Base-by-base conservation (phyloP, 2,329 filamentous ascomycete genomes). In the Alternaria atra region DNA sequence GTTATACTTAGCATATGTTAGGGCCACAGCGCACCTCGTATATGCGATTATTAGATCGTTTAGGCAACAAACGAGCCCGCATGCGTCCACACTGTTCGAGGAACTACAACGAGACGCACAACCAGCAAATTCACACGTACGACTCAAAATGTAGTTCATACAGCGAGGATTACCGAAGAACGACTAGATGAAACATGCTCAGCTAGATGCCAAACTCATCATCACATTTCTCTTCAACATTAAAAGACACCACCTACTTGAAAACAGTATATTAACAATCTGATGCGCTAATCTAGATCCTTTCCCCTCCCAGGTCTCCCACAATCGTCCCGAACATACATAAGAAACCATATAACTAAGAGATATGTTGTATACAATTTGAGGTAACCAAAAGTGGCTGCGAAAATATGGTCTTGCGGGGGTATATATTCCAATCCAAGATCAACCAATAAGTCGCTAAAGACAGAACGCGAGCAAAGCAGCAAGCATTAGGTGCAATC, bases 401-500 rank as follows among this genome's bases (percentile, higher is more conserved):
- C 40, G 37, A 8, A 20, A 30, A 52, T 29, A 29, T 23, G 50
- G 50, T 52, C 50, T 52, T 52, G 35, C 23, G 50, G 50, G 50
- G 50, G 50, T 52, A 52, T 52, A 52, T 40, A 40, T 52, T 52
- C 35, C 50, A 52, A 40, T 52, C 37, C 37, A 23, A 35, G 20
- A n/a, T 25, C 25, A 47, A 43, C 40, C 44, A 39, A 39, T 32
- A 32, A 30, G 44, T 47, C 25, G 29, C 44, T 27, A 47, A 52
- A 37, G 32, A 51, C 48, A 51, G 20, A 25, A 27, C 20, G 32
- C 46, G 4, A 50, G 32, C 35, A 40, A 15, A 50, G 30, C 13
- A 68, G 48, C 60, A 67, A 65, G 55, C 61, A 70, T 66, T 67
- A 67, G 48, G 50, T 65, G 64, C 62, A 32, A 27, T 43, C 30